phyloP scores from a whole-genome alignment of 768 basidiomycete species.

The Naematelia aurantialba region DNA sequence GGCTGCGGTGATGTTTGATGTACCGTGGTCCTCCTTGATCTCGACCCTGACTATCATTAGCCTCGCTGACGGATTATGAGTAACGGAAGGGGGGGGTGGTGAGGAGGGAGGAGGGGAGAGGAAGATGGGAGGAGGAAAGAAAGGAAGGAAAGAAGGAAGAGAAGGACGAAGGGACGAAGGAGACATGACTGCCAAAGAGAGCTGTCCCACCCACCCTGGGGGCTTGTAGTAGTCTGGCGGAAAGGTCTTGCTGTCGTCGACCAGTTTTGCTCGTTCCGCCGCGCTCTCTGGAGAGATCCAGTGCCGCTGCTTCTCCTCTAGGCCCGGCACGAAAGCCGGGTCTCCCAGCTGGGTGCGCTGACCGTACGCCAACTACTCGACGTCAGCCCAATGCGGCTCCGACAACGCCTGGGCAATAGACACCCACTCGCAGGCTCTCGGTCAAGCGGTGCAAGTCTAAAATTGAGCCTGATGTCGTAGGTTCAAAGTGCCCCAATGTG shows the following conservation, averaged over 20 bases:
- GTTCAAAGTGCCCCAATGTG: slow-evolving; percentile 63
- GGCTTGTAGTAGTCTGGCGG: slow-evolving; percentile 36
- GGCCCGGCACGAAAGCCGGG: slow-evolving; percentile 30
- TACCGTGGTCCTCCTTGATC: slow-evolving; percentile 34
- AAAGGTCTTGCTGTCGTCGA: slow-evolving; percentile 30
- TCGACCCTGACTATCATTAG: slow-evolving; percentile 18
- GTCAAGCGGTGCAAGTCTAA: slow-evolving; percentile 72
- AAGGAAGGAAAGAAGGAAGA: too few species aligned
- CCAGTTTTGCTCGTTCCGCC: slow-evolving; percentile 16
- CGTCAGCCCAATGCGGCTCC: slow-evolving; percentile 6
- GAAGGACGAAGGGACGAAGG: too few species aligned
- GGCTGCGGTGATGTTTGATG: slow-evolving; percentile 39
- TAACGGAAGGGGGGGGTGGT: background rate
- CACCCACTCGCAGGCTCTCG: slow-evolving; percentile 65
- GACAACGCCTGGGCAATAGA: background rate
- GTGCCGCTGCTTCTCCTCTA: slow-evolving; percentile 17
- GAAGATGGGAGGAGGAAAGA: background rate
- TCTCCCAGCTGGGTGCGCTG: slow-evolving; percentile 39
- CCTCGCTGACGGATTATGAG: background rate
- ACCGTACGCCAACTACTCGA: slow-evolving; percentile 37
- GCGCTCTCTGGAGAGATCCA: slow-evolving; percentile 22
- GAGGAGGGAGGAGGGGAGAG: background rate
- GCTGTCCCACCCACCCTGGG: slow-evolving; percentile 14
- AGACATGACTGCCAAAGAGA: background rate
- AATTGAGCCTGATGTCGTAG: slow-evolving; percentile 49